Percentiles rank a stretch among this genome's conserved stretches.
Conservation (phyloP, 441 rosid species). For the Gossypium gossypioides region DNA sequence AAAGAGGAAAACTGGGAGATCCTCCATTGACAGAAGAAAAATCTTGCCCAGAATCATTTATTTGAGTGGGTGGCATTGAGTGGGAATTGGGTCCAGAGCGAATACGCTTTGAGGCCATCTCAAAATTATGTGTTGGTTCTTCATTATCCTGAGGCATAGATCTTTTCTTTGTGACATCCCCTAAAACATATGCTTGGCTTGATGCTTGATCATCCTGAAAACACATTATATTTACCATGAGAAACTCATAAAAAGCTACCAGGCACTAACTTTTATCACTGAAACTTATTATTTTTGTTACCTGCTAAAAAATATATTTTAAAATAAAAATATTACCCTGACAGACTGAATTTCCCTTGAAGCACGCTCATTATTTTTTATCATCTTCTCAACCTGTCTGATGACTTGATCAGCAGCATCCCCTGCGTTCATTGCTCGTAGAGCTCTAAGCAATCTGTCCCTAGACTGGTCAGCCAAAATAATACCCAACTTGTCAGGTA, state of each 20-base stretch:
- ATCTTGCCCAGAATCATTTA: conserved; percentile 46
- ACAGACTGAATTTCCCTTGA: conserved; percentile 63
- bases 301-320: conserved; percentile 1
- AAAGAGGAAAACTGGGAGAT: conserved; percentile 34
- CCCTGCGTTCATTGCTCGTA: conserved; percentile 87
- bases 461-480: conserved; percentile 57
- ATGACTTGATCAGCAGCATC: conserved; percentile 96
- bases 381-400: conserved; percentile 86
- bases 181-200: conserved; percentile 42
- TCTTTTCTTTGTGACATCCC: conserved; percentile 71
- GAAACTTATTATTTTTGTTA: conserved; percentile 12
- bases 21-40: conserved; percentile 49
- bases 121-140: conserved; percentile 47
- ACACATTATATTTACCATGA: conserved; percentile 12
- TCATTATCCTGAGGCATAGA: conserved; percentile 55
- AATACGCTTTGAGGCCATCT: conserved; percentile 53
- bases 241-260: conserved; percentile 9
- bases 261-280: not conserved
- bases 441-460: conserved; percentile 70
- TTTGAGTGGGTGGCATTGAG: conserved; percentile 30
- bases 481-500: conserved; percentile 15
- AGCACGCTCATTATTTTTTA: conserved; percentile 76
- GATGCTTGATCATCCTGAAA: conserved; percentile 69
- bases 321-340: conserved; percentile 43
- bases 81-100: conserved; percentile 41